These are phyloP conservation scores for Aspergillus amoenus DNA, from an alignment of 2,329 filamentous ascomycete species.

Conservation along the genomic window DNA sequence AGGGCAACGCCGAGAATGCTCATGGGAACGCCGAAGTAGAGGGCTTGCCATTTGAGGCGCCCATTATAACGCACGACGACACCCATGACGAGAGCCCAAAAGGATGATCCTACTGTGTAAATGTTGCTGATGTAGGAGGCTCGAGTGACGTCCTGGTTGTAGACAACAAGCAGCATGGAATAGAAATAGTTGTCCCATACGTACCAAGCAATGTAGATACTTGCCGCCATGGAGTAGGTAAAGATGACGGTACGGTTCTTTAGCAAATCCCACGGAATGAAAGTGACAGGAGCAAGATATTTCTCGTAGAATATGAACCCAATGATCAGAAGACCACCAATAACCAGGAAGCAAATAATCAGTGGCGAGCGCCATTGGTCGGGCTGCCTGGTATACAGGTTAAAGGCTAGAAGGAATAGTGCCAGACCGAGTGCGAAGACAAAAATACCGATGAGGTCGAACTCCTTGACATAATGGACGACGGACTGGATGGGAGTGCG, in stretches of 20 bases:
- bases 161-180: constrained; percentile 56
- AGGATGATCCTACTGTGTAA: constrained; percentile 56
- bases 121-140: constrained; percentile 51
- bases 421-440: constrained; percentile 61
- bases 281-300: constrained; percentile 52
- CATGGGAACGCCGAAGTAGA: constrained; percentile 54
- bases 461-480: constrained; percentile 58
- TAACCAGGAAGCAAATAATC: constrained; percentile 52
- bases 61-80: constrained; percentile 51
- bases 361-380: constrained; percentile 46
- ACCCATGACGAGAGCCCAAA: constrained; percentile 52
- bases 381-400: constrained; percentile 41
- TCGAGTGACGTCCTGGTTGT: constrained; percentile 43
- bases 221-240: constrained; percentile 50
- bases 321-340: constrained; percentile 37
- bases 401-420: constrained; percentile 67
- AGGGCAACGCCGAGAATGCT: constrained; percentile 54
- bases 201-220: constrained; percentile 52
- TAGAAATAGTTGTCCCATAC: constrained; percentile 57
- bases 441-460: constrained; percentile 62
- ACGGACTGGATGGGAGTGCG: constrained; percentile 52
- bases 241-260: constrained; percentile 52
- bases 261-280: constrained; percentile 55
- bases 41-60: constrained; percentile 53
- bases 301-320: constrained; percentile 57